Conservation (phyloP, 2,329 filamentous ascomycete species). For the Cladosporium sp. region DNA sequence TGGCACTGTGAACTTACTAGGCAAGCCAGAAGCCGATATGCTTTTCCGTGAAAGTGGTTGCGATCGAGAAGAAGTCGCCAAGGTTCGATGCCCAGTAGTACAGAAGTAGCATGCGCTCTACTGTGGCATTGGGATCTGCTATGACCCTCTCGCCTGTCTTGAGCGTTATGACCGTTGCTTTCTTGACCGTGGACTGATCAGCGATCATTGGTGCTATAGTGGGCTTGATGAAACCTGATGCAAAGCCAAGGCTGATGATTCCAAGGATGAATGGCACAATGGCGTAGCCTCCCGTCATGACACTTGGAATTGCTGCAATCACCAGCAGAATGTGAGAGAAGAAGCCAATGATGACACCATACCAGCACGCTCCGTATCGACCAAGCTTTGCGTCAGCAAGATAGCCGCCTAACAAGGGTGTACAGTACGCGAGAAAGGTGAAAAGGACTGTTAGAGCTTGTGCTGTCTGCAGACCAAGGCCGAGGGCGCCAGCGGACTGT, state of each 20-base stretch:
- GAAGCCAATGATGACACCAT: slow-evolving; percentile 21
- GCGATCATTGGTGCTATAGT: slow-evolving; percentile 57
- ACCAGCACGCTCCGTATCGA: slow-evolving; percentile 20
- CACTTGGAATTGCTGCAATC: slow-evolving; percentile 20
- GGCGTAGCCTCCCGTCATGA: slow-evolving; percentile 20
- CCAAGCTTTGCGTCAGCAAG: slow-evolving; percentile 24
- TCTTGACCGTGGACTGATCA: slow-evolving; percentile 41
- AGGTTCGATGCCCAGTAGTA: slow-evolving; percentile 71
- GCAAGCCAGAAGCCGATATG: slow-evolving; percentile 64
- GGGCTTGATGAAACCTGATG: slow-evolving; percentile 72
- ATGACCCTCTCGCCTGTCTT: slow-evolving; percentile 42
- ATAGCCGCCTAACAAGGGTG: slow-evolving; percentile 44
- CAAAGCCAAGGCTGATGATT: slow-evolving; percentile 48
- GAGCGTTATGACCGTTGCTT: slow-evolving; percentile 32
- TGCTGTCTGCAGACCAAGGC: slow-evolving; percentile 42
- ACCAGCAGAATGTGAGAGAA: slow-evolving; percentile 23
- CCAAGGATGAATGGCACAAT: slow-evolving; percentile 54
- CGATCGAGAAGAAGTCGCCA: slow-evolving; percentile 63
- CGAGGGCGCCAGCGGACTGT: slow-evolving; percentile 39
- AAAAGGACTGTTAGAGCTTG: neutral
- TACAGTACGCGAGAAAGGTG: slow-evolving; percentile 51
- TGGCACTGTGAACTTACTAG: slow-evolving; percentile 33
- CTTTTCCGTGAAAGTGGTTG: slow-evolving; percentile 63
- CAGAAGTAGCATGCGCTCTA: slow-evolving; percentile 50
- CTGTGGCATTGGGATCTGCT: slow-evolving; percentile 43